A percentile compares a stretch with the other conserved stretches of the same genome.
Evolutionary conservation across 1,284 basidiomycete genomes (phyloP).

Genomic region (Pseudozyma tsukubaensis): DNA sequence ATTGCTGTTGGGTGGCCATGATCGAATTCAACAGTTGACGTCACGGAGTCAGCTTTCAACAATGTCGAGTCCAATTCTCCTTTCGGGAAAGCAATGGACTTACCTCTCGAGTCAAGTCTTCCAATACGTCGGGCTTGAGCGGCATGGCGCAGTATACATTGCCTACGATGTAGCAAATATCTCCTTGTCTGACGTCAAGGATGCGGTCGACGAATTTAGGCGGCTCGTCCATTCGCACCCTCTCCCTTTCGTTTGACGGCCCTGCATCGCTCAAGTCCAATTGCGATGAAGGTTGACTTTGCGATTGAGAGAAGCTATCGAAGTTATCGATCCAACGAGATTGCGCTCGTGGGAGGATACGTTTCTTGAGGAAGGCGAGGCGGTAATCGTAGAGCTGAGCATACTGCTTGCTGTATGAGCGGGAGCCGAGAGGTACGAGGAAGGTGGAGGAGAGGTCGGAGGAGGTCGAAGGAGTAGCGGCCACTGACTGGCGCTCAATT

Average conservation of each 20-base stretch:
- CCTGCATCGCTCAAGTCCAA: conserved; percentile 19
- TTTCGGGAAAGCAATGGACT: conserved; percentile 6
- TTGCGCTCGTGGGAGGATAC: conserved; percentile 52
- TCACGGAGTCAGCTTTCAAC: not conserved
- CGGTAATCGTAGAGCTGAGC: conserved; percentile 67
- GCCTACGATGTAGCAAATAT: conserved; percentile 89
- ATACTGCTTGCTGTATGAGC: conserved; percentile 62
- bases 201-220: conserved; percentile 82
- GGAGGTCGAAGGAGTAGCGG: not conserved
- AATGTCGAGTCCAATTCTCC: too few species aligned
- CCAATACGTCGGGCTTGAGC: conserved; percentile 94
- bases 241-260: conserved; percentile 11
- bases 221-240: conserved; percentile 26
- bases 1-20: conserved; percentile 75
- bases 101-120: conserved; percentile 92
- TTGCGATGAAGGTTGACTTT: conserved; percentile 30
- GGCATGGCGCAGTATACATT: conserved; percentile 99
- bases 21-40: not conserved
- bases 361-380: conserved; percentile 62
- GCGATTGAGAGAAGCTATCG: conserved; percentile 25
- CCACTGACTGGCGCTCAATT: conserved; percentile 20
- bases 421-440: conserved; percentile 53
- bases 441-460: conserved; percentile 50
- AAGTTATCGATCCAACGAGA: conserved; percentile 50
- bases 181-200: conserved; percentile 85